Base-by-base conservation (phyloP, 148 eudicot genomes). In the Amaranthus hypochondriacus region DNA sequence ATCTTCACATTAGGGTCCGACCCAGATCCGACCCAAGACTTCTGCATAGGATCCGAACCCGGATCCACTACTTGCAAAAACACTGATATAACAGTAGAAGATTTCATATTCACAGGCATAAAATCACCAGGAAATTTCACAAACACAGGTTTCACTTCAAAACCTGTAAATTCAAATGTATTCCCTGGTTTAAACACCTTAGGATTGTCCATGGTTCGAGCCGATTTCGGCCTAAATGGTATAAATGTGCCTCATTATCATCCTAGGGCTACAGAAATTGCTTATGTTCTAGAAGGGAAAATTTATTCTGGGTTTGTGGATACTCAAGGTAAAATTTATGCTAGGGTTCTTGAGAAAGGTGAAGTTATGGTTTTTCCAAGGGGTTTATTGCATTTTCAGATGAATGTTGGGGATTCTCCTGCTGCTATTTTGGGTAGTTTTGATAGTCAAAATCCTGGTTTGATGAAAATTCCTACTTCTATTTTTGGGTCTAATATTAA, bases 301-400 rank as follows among this genome's bases (percentile, higher is more conserved):
- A 48, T 93, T 8, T 90, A 90, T 73, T 86, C 96, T 0, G 98
- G 98, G 0, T 89, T 93, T 43, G 85, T 93, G 0, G 98, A 90
- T 76, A 76, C 96, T 7, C 67, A 68, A 7, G 92, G 92, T 15
- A 79, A 72, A 56, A 78, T 91, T 39, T 94, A 80, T 63, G 97
- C 95, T 0, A 91, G 84, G 59, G 89, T 91, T 62, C 52, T 94
- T 7, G 89, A 87, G 75, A 86, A 87, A 49, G 98, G 98, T 5
- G 98, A 94, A 28, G 90, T 91, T 9, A 91, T 94, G 97, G 95
- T 94, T 49, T 91, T 89, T 57, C 98, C 97, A 2, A 88, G 78
- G 78, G 96, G 96, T 4, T 18, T 90, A 28, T 49, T 93, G 77
- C 98, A 93, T 77, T 93, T 91, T 55, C 94, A 90, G 63, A 87